A percentile compares a stretch with the other conserved stretches of the same genome.
Evolutionary conservation across 2,329 filamentous ascomycete species (phyloP).

Genomic region (Verticillium isaacii): DNA sequence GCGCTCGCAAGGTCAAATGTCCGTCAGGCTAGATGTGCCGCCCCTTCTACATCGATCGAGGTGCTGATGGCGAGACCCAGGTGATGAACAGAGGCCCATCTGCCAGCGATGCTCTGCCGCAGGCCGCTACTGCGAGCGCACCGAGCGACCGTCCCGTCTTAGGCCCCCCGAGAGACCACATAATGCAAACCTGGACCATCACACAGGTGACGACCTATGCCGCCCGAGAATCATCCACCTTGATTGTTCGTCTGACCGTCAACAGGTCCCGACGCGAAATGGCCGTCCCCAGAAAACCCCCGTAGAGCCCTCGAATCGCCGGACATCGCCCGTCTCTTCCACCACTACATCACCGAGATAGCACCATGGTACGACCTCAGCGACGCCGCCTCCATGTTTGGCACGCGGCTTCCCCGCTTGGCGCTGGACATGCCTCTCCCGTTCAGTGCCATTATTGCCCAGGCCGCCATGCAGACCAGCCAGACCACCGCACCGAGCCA

Average conservation of each 20-base stretch:
- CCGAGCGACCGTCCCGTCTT: constrained; percentile 11
- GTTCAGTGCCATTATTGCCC: constrained; percentile 37
- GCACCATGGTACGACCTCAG: constrained; percentile 44
- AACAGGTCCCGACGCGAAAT: neutral
- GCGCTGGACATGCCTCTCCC: constrained; percentile 35
- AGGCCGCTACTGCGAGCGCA: constrained; percentile 27
- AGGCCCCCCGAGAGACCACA: neutral
- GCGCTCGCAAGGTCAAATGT: constrained; percentile 31
- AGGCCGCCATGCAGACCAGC: constrained; percentile 36
- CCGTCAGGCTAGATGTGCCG: neutral
- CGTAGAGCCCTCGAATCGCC: constrained; percentile 21
- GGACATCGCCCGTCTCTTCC: constrained; percentile 29
- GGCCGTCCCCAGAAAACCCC: constrained; percentile 15
- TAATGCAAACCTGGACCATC: neutral
- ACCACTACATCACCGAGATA: constrained; percentile 31
- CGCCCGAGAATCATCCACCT: no score
- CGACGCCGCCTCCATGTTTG: constrained; percentile 30
- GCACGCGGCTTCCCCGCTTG: constrained; percentile 24
- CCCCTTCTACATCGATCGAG: neutral
- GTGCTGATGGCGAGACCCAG: constrained; percentile 12
- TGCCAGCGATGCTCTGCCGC: constrained; percentile 25
- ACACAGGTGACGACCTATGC: neutral
- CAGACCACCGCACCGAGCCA: constrained; percentile 22
- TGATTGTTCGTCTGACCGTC: neutral
- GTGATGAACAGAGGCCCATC: constrained; percentile 24